phyloP scores from a whole-genome alignment of 176 grass and related monocot species.

The Aegilops speltoides region DNA sequence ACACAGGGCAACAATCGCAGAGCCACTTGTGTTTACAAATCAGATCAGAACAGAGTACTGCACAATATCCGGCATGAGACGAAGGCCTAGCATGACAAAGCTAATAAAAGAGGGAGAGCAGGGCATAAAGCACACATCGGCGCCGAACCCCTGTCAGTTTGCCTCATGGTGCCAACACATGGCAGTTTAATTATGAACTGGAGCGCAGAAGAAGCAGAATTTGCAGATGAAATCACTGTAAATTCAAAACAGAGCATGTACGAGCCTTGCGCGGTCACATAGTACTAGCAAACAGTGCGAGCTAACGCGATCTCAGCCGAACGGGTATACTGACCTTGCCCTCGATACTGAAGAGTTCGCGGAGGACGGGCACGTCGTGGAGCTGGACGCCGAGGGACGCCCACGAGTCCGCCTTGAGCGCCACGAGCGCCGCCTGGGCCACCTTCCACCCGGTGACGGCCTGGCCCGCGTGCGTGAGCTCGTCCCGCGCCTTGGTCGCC shows the following conservation, averaged over 20 bases:
- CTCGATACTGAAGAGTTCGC: conserved; percentile 63
- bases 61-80: not conserved
- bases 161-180: not conserved
- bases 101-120: not conserved
- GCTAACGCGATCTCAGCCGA: not conserved
- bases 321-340: conserved; percentile 60
- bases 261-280: not conserved
- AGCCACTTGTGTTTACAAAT: not conserved
- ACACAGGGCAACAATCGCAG: not conserved
- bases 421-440: conserved; percentile 59
- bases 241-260: not conserved
- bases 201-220: not conserved
- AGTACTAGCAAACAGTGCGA: not conserved
- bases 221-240: not conserved
- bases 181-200: not conserved
- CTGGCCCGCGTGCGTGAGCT: conserved; percentile 57
- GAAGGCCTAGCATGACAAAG: not conserved
- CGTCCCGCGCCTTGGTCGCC: conserved; percentile 45
- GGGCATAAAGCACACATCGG: not conserved
- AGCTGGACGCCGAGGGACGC: conserved; percentile 61
- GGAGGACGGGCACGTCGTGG: conserved; percentile 63
- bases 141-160: not conserved
- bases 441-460: conserved; percentile 81
- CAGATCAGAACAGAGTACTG: not conserved
- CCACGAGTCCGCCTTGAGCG: conserved; percentile 68